Evolutionary conservation across 352 stramenopile species (phyloP).

Genomic region (Pythium phragmitis): DNA sequence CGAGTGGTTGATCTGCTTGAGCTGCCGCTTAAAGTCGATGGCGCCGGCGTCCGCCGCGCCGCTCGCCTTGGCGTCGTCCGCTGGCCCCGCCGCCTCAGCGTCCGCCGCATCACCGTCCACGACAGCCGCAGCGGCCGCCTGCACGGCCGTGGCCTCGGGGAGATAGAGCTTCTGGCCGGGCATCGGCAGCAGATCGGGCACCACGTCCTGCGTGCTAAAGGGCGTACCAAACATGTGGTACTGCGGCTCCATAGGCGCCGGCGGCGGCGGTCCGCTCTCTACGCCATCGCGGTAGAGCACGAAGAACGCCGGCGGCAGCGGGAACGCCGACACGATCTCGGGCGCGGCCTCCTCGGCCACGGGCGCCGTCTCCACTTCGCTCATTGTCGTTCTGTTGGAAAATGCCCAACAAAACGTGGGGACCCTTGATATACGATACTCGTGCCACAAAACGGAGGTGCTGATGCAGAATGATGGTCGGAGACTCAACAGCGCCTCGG

Average conservation of each 20-base stretch:
- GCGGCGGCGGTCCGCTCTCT: constrained; percentile 50
- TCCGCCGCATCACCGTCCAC: neutral
- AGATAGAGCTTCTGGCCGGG: constrained; percentile 67
- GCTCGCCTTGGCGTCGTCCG: constrained; percentile 3
- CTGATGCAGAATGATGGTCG: neutral
- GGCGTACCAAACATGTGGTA: constrained; percentile 88
- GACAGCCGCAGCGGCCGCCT: neutral
- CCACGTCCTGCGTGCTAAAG: constrained; percentile 79
- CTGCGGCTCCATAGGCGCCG: constrained; percentile 68
- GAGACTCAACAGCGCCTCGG: neutral
- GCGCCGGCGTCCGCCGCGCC: constrained; percentile 1
- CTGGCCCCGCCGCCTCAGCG: neutral
- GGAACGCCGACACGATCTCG: constrained; percentile 86
- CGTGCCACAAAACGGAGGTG: neutral
- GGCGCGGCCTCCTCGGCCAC: constrained; percentile 41
- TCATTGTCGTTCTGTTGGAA: constrained; percentile 5
- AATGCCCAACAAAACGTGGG: neutral
- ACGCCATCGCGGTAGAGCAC: constrained; percentile 60
- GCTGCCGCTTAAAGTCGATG: constrained; percentile 73
- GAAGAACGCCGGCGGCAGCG: constrained; percentile 78
- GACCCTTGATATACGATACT: neutral
- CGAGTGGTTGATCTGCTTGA: constrained; percentile 87
- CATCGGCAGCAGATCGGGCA: constrained; percentile 69
- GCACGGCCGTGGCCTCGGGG: neutral
- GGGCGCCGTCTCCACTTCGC: constrained; percentile 13